These are phyloP conservation scores for Babesia microti DNA, from an alignment of 169 alveolate species.

Conservation along the genomic window DNA sequence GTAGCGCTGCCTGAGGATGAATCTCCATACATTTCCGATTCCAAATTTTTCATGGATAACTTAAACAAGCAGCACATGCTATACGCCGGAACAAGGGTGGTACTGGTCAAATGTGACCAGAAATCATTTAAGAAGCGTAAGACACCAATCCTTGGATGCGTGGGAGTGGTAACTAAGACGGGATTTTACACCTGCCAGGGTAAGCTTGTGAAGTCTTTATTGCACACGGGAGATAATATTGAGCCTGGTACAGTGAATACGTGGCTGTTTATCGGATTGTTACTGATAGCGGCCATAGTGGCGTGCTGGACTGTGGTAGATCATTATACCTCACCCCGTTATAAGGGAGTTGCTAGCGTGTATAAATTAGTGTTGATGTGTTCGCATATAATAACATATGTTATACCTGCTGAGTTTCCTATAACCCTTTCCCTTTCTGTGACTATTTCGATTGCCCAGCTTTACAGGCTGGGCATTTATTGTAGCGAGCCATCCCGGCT, in stretches of 20 bases:
- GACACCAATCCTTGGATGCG: constrained; percentile 40
- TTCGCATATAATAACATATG: constrained; percentile 91
- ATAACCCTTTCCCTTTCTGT: constrained; percentile 92
- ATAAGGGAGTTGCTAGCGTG: constrained; percentile 34
- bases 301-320: constrained; percentile 84
- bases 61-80: constrained; percentile 71
- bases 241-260: constrained; percentile 84
- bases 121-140: constrained; percentile 26
- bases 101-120: constrained; percentile 61
- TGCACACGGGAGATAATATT: constrained; percentile 81
- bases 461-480: constrained; percentile 80
- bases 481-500: constrained; percentile 97
- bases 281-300: constrained; percentile 80
- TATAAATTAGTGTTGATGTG: constrained; percentile 85
- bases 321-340: constrained; percentile 27
- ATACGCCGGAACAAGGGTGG: constrained; percentile 86
- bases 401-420: constrained; percentile 98
- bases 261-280: constrained; percentile 76
- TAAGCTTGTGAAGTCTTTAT: constrained; percentile 88
- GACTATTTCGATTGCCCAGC: constrained; percentile 82
- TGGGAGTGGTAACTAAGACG: constrained; percentile 48
- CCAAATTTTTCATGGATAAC: constrained; percentile 34
- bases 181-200: constrained; percentile 91
- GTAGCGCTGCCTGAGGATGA: constrained; percentile 32
- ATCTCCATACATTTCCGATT: no score